These are phyloP conservation scores for Pseudocercospora ulei DNA, from an alignment of 2,329 filamentous ascomycete genomes.

Conservation along the genomic window DNA sequence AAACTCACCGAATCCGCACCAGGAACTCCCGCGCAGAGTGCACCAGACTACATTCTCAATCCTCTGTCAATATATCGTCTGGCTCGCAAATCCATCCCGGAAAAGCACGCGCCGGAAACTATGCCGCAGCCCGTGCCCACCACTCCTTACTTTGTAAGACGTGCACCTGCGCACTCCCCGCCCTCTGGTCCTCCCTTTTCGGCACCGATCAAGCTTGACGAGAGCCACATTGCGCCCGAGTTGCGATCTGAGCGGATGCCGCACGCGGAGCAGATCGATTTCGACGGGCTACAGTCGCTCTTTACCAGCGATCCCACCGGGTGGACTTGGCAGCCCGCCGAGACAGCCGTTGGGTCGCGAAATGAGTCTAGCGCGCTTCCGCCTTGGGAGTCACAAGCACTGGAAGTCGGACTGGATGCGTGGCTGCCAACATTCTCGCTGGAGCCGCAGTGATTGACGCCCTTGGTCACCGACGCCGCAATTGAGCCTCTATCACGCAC, in stretches of 20 bases:
- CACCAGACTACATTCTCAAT: conserved; percentile 25
- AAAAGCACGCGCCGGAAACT: conserved; percentile 25
- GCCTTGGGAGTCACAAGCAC: conserved; percentile 22
- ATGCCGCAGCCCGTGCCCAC: conserved; percentile 12
- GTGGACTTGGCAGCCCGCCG: conserved; percentile 27
- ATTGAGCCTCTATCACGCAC: background rate
- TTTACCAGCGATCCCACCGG: conserved; percentile 26
- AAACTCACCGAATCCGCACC: conserved; percentile 16
- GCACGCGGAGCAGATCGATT: conserved; percentile 20
- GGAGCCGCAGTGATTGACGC: conserved; percentile 10
- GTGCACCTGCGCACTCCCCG: conserved; percentile 4
- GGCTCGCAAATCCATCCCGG: conserved; percentile 23
- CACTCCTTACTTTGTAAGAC: background rate
- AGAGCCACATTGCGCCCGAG: conserved; percentile 20
- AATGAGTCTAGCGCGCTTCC: conserved; percentile 22
- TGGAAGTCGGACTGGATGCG: conserved; percentile 25
- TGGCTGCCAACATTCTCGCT: conserved; percentile 23
- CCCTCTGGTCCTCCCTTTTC: conserved; percentile 7
- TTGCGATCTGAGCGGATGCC: conserved; percentile 9
- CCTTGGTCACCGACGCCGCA: background rate
- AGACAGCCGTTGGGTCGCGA: conserved; percentile 23
- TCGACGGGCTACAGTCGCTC: conserved; percentile 23
- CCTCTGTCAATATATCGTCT: conserved; percentile 25
- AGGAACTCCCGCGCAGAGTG: conserved; percentile 23
- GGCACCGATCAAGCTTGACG: conserved; percentile 5